Base-by-base conservation (phyloP, 208 protist genomes). In the Acanthamoeba triangularis region DNA sequence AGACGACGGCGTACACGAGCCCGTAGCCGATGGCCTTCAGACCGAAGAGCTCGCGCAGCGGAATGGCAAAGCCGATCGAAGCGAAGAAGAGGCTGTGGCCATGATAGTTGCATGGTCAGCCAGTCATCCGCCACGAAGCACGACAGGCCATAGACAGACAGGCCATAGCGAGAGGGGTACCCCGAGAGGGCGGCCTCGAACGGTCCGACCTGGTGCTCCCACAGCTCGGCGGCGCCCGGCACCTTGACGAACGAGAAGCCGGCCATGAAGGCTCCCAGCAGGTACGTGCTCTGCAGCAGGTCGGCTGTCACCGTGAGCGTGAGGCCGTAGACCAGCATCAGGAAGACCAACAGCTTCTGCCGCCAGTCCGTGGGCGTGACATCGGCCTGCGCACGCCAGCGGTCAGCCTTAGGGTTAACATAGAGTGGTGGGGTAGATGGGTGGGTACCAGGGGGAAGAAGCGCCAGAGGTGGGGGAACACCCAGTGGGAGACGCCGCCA, bases 201-300 rank as follows among this genome's bases (percentile, higher is more conserved):
- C 7, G 88, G 95, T 28, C 78, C 84, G n/a, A 94, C 72, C 74
- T 90, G 72, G 49, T 76, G 23, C 33, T 47, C 35, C 95, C 95
- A 96, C 61, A 69, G 14, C 23, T 54, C 61, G 44, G 49, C 59
- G 14, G 44, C 78, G 30, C 87, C 47, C 28, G 2, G 49, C 4
- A 80, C 54, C 30, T 74, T 69, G 52, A 44, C 47, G 56, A 90
- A 96, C 44, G 25, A 65, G 20, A 96, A 56, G 54, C 94, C 94
- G 33, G 85, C 84, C 65, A 96, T 63, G 67, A 96, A 96, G 72
- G 87, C 94, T 5, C 94, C 94, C 23, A 96, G 87, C 16, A 92
- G 85, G 49, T 82, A 74, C 4, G 85, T 87, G 85, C 28, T 90
- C 23, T 49, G 93, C 69, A 63, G 23, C n/a, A 49, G 93, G 28